Percentiles rank a stretch among this genome's conserved stretches.
Evolutionary conservation across 73 alveolate genomes (phyloP).

Genomic region (Stentor roeselii): DNA sequence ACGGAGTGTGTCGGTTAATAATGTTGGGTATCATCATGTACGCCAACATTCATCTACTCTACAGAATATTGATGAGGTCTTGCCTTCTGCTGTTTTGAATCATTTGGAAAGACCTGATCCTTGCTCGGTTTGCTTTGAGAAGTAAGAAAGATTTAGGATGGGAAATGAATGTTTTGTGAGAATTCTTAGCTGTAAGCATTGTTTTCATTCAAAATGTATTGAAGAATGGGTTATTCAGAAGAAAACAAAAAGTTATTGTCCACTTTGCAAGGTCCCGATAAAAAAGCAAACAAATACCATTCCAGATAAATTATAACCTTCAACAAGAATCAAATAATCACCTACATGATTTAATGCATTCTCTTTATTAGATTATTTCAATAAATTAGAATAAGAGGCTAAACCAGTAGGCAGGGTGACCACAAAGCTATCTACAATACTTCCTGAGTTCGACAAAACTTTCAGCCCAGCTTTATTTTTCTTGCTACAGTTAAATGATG

Average conservation of each 20-base stretch:
- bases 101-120: too few species aligned
- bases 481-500: not conserved
- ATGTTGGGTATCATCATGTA: too few species aligned
- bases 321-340: too few species aligned
- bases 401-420: not conserved
- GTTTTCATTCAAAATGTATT: constrained; percentile 75
- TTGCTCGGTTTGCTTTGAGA: not conserved
- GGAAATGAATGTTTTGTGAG: constrained; percentile 32
- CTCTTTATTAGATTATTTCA: too few species aligned
- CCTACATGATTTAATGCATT: too few species aligned
- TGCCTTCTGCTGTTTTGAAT: too few species aligned
- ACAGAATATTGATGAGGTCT: too few species aligned
- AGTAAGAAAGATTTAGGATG: not conserved
- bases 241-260: constrained; percentile 32
- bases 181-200: constrained; percentile 75
- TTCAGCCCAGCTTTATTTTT: not conserved
- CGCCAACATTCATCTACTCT: too few species aligned
- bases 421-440: not conserved
- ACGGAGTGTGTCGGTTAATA: too few species aligned
- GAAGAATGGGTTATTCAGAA: constrained; percentile 70
- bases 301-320: too few species aligned
- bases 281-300: too few species aligned
- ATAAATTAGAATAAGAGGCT: too few species aligned
- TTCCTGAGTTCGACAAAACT: not conserved
- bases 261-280: constrained; percentile 33